A percentile compares a stretch with the other conserved stretches of the same genome.
These are phyloP conservation scores for Oryza rufipogon DNA, from an alignment of 176 grass and related monocot genomes.

Conservation along the genomic window DNA sequence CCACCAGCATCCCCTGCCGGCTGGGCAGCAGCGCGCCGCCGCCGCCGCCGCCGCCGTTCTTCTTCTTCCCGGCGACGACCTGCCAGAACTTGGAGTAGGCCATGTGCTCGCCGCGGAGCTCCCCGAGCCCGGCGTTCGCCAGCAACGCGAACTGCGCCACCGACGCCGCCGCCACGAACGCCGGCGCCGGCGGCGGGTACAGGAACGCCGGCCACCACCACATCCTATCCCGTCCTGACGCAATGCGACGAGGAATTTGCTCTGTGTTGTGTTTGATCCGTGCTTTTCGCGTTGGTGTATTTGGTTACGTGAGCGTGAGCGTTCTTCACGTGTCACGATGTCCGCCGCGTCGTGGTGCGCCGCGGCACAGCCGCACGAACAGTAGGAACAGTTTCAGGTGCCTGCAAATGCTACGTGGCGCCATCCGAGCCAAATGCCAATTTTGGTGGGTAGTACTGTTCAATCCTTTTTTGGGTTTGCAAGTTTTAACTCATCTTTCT, in stretches of 20 bases:
- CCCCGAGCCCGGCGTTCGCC: slow-evolving; percentile 45
- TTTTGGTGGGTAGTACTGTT: no score
- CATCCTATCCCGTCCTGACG: neutral
- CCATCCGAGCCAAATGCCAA: neutral
- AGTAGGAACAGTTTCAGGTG: neutral
- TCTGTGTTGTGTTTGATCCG: neutral
- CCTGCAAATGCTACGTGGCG: slow-evolving; percentile 8
- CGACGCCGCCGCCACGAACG: slow-evolving; percentile 51
- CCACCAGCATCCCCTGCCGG: slow-evolving; percentile 63
- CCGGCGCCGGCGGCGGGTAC: slow-evolving; percentile 57
- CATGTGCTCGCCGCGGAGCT: slow-evolving; percentile 56
- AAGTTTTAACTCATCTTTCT: no score
- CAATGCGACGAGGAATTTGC: no score
- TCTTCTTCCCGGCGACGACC: neutral
- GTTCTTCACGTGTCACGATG: neutral
- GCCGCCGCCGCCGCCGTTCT: neutral
- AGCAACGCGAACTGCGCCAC: slow-evolving; percentile 37
- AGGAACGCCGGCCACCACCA: slow-evolving; percentile 44
- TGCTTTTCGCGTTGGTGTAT: neutral
- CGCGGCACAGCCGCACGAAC: neutral
- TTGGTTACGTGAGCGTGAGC: no score
- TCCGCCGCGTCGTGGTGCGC: neutral
- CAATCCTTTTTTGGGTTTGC: no score
- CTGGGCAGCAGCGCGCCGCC: slow-evolving; percentile 27
- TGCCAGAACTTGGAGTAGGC: slow-evolving; percentile 86